Evolutionary conservation across 1,139 yeast genomes (phyloP).

Genomic region (Scheffersomyces stambukii): DNA sequence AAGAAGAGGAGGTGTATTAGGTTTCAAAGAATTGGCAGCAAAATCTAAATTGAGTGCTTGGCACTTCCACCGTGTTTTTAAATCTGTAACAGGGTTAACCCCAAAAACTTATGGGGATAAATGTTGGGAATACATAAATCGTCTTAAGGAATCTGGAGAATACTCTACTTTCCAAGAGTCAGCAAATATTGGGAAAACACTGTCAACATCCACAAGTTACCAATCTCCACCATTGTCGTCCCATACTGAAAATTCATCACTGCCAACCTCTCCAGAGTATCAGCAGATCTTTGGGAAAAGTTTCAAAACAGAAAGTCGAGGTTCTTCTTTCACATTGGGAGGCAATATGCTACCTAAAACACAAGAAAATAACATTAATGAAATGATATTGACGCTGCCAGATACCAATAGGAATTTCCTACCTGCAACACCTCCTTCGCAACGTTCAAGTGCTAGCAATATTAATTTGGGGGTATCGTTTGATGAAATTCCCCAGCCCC

Average conservation of each 20-base stretch:
- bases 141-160: slow-evolving; percentile 20
- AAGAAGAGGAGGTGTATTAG: slow-evolving; percentile 84
- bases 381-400: too few relatives aligned
- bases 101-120: slow-evolving; percentile 89
- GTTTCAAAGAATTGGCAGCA: slow-evolving; percentile 84
- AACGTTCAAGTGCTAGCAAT: slow-evolving; percentile 1
- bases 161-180: slow-evolving; percentile 11
- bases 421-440: slow-evolving; percentile 1
- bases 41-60: slow-evolving; percentile 85
- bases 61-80: slow-evolving; percentile 90
- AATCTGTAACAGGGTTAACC: slow-evolving; percentile 78
- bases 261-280: neutral
- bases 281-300: too few relatives aligned
- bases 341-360: too few relatives aligned
- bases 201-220: slow-evolving; percentile 7
- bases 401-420: too few relatives aligned
- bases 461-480: slow-evolving; percentile 5
- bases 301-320: too few relatives aligned
- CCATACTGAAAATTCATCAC: slow-evolving; percentile 1
- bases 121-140: slow-evolving; percentile 68
- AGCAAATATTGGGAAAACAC: slow-evolving; percentile 4
- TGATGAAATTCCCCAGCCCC: slow-evolving; percentile 4
- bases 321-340: too few relatives aligned
- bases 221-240: slow-evolving; percentile 4
- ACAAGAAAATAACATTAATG: too few relatives aligned